phyloP scores from a whole-genome alignment of 805 yeast species.

The Peterozyma toletana region DNA sequence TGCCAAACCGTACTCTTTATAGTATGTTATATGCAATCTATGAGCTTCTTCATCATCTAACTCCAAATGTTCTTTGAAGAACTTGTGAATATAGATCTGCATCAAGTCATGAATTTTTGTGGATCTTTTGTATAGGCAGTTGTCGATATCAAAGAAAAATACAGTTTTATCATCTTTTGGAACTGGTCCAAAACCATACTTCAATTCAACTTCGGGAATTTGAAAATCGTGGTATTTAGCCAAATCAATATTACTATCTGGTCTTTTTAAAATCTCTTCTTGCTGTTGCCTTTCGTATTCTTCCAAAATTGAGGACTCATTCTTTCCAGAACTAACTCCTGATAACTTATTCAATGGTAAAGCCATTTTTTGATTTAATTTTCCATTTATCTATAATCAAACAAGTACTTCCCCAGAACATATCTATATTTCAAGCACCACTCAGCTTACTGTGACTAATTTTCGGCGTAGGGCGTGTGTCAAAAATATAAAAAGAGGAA shows the following conservation, averaged over 20 bases:
- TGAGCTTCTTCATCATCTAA: constrained; percentile 71
- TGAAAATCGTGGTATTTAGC: not conserved
- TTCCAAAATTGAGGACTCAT: constrained; percentile 2
- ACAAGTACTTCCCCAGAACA: no score
- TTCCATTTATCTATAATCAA: no score
- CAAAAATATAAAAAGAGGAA: no score
- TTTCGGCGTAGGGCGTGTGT: no score
- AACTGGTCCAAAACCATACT: constrained; percentile 20
- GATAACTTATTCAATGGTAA: constrained; percentile 4
- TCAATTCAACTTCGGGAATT: constrained; percentile 19
- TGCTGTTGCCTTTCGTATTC: not conserved
- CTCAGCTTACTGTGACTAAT: no score
- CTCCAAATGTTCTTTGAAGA: constrained; percentile 58
- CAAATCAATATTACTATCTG: constrained; percentile 6
- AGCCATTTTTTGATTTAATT: constrained; percentile 1
- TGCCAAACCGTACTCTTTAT: constrained; percentile 85
- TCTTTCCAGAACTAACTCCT: not conserved
- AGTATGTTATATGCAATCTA: constrained; percentile 64
- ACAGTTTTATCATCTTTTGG: constrained; percentile 19
- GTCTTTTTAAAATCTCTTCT: constrained; percentile 5
- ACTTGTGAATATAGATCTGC: constrained; percentile 80
- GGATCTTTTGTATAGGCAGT: constrained; percentile 75
- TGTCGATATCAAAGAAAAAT: constrained; percentile 91
- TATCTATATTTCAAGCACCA: no score
- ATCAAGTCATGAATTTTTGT: constrained; percentile 76